phyloP scores from a whole-genome alignment of 1,139 yeast species.

The Pichia sp. region DNA sequence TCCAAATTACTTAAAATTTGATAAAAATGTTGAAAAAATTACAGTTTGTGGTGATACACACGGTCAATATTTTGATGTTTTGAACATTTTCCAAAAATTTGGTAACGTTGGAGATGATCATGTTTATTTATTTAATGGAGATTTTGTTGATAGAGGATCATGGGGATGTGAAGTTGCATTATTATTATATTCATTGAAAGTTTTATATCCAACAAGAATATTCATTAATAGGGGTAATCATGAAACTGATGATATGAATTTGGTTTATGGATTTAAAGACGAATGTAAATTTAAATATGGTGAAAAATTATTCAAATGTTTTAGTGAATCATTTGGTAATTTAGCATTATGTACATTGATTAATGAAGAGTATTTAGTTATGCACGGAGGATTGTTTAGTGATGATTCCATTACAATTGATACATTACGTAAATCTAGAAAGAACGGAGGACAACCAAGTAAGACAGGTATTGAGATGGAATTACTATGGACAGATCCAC shows the following conservation, averaged over 20 bases:
- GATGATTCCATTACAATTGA: constrained; percentile 63
- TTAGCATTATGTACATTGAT: constrained; percentile 83
- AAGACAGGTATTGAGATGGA: constrained; percentile 94
- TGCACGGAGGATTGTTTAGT: constrained; percentile 95
- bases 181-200: constrained; percentile 69
- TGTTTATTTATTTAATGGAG: constrained; percentile 86
- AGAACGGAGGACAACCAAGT: constrained; percentile 78
- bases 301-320: constrained; percentile 75
- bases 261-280: constrained; percentile 92
- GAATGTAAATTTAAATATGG: constrained; percentile 90
- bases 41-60: constrained; percentile 98
- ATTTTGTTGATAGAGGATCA: constrained; percentile 95
- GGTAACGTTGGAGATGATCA: constrained; percentile 63
- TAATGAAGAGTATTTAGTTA: constrained; percentile 69
- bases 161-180: constrained; percentile 98
- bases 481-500: constrained; percentile 97
- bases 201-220: constrained; percentile 65
- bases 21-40: constrained; percentile 31
- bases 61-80: constrained; percentile 88
- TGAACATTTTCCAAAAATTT: constrained; percentile 67
- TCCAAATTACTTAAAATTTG: constrained; percentile 16
- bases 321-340: constrained; percentile 79
- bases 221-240: constrained; percentile 92
- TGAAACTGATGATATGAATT: constrained; percentile 95
- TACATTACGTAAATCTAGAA: constrained; percentile 55